A percentile compares a stretch with the other conserved stretches of the same genome.
Conservation (phyloP, 345 rosid species). For the Moricandia moricandioides region DNA sequence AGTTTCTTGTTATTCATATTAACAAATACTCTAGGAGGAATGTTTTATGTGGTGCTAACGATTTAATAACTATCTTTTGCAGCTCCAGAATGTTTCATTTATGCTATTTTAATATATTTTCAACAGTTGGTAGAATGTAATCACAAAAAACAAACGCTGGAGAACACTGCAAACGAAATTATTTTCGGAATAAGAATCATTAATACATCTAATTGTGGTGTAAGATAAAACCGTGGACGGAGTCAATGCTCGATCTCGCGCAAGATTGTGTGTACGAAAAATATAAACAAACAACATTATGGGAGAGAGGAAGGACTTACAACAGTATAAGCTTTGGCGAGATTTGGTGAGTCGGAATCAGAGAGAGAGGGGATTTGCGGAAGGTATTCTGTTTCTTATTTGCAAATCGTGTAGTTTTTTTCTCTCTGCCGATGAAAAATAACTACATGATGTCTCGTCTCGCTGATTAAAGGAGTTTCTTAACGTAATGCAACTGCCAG, state of each 20-base stretch:
- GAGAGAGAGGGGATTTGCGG: neutral
- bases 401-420: conserved; percentile 14
- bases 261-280: neutral
- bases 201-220: neutral
- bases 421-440: neutral
- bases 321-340: neutral
- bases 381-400: neutral
- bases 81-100: no score
- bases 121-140: neutral
- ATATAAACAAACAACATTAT: neutral
- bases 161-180: neutral
- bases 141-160: neutral
- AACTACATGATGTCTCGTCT: conserved; percentile 9
- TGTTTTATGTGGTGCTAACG: no score
- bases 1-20: no score
- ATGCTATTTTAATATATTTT: neutral
- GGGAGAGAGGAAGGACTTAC: conserved; percentile 9
- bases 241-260: conserved; percentile 10
- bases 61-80: no score
- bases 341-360: neutral
- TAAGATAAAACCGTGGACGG: neutral
- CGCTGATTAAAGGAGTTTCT: neutral
- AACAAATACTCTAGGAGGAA: no score
- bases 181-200: neutral
- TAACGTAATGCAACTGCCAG: neutral